A percentile compares a stretch with the other conserved stretches of the same genome.
These are phyloP conservation scores for Strigomonas culicis DNA, from an alignment of 208 protist genomes.

Conservation along the genomic window DNA sequence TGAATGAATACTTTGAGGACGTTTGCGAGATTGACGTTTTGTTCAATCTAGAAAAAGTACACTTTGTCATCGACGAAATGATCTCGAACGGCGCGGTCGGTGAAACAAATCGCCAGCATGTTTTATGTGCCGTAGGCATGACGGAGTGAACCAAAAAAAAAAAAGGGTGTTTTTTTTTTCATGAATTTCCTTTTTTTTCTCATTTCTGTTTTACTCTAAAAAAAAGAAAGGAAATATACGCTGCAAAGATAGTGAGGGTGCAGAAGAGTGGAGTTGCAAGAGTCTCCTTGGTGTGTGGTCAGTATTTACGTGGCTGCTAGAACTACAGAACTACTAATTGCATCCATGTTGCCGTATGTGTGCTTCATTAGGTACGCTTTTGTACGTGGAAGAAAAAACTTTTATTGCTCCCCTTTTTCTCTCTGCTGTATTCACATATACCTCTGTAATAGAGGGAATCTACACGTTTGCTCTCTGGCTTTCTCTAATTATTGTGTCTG, in stretches of 20 bases:
- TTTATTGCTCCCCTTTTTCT: no score
- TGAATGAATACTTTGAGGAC: slow-evolving; percentile 87
- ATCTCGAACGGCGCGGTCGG: slow-evolving; percentile 86
- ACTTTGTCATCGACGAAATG: slow-evolving; percentile 97
- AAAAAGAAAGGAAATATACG: background rate
- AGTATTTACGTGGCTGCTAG: no score
- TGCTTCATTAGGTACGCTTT: no score
- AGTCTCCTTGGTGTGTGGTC: background rate
- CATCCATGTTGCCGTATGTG: no score
- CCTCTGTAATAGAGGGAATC: no score
- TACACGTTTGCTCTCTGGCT: background rate
- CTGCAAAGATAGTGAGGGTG: background rate
- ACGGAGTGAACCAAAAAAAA: background rate
- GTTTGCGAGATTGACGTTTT: slow-evolving; percentile 98
- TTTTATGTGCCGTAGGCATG: background rate
- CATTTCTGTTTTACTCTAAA: slow-evolving; percentile 1
- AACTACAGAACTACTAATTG: no score
- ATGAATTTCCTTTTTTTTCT: background rate
- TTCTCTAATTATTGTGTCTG: slow-evolving; percentile 10
- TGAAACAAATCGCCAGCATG: slow-evolving; percentile 78
- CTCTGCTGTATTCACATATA: no score
- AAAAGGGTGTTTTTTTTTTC: background rate
- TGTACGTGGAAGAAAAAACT: no score
- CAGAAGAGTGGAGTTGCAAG: background rate
- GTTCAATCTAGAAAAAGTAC: slow-evolving; percentile 98